Conservation (phyloP, 2,329 filamentous ascomycete genomes). For the Biscogniauxia mediterranea region DNA sequence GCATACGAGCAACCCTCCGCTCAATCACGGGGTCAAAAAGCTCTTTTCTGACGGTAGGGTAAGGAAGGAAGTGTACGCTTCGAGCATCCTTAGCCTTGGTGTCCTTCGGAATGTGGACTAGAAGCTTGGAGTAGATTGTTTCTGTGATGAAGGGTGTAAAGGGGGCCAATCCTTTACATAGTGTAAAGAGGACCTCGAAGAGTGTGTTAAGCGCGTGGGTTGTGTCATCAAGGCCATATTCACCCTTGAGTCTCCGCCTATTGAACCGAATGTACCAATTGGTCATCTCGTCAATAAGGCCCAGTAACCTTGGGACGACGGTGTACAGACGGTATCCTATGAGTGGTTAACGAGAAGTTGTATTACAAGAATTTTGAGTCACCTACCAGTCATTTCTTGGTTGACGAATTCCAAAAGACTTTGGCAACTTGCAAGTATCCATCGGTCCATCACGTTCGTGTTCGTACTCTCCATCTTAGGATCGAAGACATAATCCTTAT, state of each 20-base stretch:
- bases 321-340: slow-evolving; percentile 78
- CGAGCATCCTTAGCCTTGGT: slow-evolving; percentile 69
- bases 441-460: slow-evolving; percentile 91
- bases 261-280: slow-evolving; percentile 99
- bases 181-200: slow-evolving; percentile 88
- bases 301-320: slow-evolving; percentile 80
- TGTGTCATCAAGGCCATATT: slow-evolving; percentile 67
- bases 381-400: slow-evolving; percentile 78
- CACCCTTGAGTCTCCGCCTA: slow-evolving; percentile 72
- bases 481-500: slow-evolving; percentile 75
- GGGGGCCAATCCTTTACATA: slow-evolving; percentile 72
- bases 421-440: slow-evolving; percentile 92
- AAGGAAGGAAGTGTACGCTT: slow-evolving; percentile 89
- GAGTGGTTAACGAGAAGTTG: slow-evolving; percentile 13
- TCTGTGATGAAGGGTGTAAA: slow-evolving; percentile 97
- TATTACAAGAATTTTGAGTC: slow-evolving; percentile 1
- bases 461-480: slow-evolving; percentile 72
- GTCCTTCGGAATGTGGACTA: slow-evolving; percentile 75
- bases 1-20: slow-evolving; percentile 85
- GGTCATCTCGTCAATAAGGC: slow-evolving; percentile 89
- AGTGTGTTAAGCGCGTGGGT: slow-evolving; percentile 88
- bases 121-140: slow-evolving; percentile 83
- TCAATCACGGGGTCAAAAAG: slow-evolving; percentile 86
- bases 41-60: slow-evolving; percentile 84
- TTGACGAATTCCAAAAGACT: slow-evolving; percentile 90